These are phyloP conservation scores for Candida sithepensis DNA, from an alignment of 805 yeast species.

Conservation along the genomic window DNA sequence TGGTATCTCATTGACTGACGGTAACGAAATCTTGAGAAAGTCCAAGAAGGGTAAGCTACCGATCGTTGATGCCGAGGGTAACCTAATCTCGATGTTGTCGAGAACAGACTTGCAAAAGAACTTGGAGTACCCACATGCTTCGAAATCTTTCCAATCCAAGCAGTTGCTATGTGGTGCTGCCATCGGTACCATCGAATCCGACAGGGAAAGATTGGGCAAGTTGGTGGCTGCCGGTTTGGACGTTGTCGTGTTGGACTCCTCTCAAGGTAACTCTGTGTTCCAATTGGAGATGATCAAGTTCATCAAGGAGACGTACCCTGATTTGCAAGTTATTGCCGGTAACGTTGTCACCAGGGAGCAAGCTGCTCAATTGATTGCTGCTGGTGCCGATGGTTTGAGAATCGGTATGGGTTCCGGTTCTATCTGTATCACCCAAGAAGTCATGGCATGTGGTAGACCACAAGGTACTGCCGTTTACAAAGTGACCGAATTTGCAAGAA, in stretches of 20 bases:
- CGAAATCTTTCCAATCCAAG: conserved; percentile 88
- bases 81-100: conserved; percentile 82
- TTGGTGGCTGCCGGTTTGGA: conserved; percentile 96
- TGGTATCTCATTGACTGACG: conserved; percentile 80
- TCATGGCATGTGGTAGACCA: conserved; percentile 99
- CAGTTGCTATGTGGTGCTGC: conserved; percentile 99
- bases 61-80: conserved; percentile 73
- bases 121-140: conserved; percentile 88
- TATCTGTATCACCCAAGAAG: conserved; percentile 98
- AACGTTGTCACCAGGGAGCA: conserved; percentile 98
- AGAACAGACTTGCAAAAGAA: conserved; percentile 97
- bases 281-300: conserved; percentile 91
- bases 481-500: conserved; percentile 89
- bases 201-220: conserved; percentile 76
- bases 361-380: conserved; percentile 90
- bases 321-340: conserved; percentile 91
- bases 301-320: conserved; percentile 78
- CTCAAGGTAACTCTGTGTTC: conserved; percentile 96
- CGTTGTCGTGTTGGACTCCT: conserved; percentile 91
- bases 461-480: conserved; percentile 98
- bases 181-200: conserved; percentile 89
- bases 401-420: conserved; percentile 99
- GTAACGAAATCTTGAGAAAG: conserved; percentile 83
- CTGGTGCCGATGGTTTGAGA: conserved; percentile 97
- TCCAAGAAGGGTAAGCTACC: conserved; percentile 98